Evolutionary conservation across 805 yeast genomes (phyloP).

Genomic region (Torulaspora microellipsoides): DNA sequence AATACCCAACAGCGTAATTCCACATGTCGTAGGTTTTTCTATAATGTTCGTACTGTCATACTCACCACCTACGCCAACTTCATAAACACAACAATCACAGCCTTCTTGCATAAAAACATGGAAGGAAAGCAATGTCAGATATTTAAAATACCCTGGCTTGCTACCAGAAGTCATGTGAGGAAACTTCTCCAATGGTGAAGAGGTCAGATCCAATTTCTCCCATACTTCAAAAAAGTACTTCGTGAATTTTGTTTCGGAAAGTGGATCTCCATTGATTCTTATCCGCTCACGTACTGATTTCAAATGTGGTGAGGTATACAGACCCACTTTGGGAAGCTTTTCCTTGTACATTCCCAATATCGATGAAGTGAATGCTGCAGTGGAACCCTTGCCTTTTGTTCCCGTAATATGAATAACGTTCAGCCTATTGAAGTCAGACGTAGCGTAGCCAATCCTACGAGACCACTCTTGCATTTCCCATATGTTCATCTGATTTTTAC

Average conservation of each 20-base stretch:
- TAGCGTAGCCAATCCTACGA: slow-evolving; percentile 60
- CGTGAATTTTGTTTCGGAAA: slow-evolving; percentile 74
- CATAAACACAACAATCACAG: slow-evolving; percentile 91
- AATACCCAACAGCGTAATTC: slow-evolving; percentile 80
- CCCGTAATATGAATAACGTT: slow-evolving; percentile 93
- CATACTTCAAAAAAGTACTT: slow-evolving; percentile 92
- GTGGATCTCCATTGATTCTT: slow-evolving; percentile 79
- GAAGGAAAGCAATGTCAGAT: slow-evolving; percentile 80
- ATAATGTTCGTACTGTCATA: slow-evolving; percentile 94
- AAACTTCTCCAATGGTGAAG: slow-evolving; percentile 51
- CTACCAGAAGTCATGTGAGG: slow-evolving; percentile 70
- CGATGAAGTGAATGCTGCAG: slow-evolving; percentile 89
- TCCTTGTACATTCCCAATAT: slow-evolving; percentile 61
- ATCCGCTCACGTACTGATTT: slow-evolving; percentile 90
- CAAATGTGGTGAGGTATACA: slow-evolving; percentile 96
- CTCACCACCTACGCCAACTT: slow-evolving; percentile 98
- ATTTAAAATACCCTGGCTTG: slow-evolving; percentile 92
- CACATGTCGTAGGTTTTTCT: slow-evolving; percentile 74
- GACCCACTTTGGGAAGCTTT: slow-evolving; percentile 58
- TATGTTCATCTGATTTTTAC: slow-evolving; percentile 62
- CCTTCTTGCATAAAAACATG: slow-evolving; percentile 85
- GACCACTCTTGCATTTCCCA: slow-evolving; percentile 85
- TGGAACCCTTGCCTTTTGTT: slow-evolving; percentile 97
- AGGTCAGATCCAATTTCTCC: slow-evolving; percentile 63
- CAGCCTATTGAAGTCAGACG: slow-evolving; percentile 63